phyloP scores from a whole-genome alignment of 2,329 filamentous ascomycete genomes.

The Neofusicoccum ribis region DNA sequence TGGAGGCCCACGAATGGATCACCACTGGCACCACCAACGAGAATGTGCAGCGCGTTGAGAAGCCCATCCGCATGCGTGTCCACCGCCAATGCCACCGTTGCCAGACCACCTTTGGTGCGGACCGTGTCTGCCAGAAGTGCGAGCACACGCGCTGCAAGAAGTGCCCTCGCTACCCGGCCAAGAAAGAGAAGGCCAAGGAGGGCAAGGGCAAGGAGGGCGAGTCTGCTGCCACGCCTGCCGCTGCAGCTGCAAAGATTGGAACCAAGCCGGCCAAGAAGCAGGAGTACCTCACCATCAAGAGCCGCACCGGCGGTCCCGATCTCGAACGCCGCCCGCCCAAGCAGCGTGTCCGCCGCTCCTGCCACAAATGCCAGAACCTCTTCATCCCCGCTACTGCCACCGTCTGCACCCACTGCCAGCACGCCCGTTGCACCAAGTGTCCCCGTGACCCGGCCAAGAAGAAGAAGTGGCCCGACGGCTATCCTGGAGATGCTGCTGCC shows the following conservation, averaged over 20 bases:
- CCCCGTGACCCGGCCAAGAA: constrained; percentile 75
- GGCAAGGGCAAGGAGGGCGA: constrained; percentile 36
- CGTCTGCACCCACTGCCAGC: constrained; percentile 67
- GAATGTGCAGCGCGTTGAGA: constrained; percentile 61
- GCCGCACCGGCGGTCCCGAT: constrained; percentile 67
- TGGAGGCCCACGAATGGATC: constrained; percentile 42
- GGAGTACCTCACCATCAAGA: constrained; percentile 62
- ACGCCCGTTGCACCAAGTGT: constrained; percentile 76
- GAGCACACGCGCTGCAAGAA: constrained; percentile 78
- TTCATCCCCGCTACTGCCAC: constrained; percentile 57
- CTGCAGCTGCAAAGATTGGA: constrained; percentile 11
- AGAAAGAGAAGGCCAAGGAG: constrained; percentile 50
- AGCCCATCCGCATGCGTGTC: constrained; percentile 75
- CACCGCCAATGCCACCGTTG: constrained; percentile 82
- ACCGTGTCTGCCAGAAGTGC: constrained; percentile 74
- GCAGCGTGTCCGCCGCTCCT: constrained; percentile 73
- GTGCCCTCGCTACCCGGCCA: constrained; percentile 73
- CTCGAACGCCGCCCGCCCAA: constrained; percentile 69
- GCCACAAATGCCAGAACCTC: constrained; percentile 69
- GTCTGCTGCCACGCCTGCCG: not conserved
- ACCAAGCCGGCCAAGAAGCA: constrained; percentile 31
- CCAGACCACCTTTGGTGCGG: constrained; percentile 68
- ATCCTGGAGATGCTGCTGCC: constrained; percentile 60
- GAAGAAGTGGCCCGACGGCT: constrained; percentile 68
- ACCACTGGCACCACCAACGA: constrained; percentile 27